Percentiles rank a stretch among this genome's conserved stretches.
These are phyloP conservation scores for Zarea fungicola DNA, from an alignment of 2,329 filamentous ascomycete species.

Conservation along the genomic window DNA sequence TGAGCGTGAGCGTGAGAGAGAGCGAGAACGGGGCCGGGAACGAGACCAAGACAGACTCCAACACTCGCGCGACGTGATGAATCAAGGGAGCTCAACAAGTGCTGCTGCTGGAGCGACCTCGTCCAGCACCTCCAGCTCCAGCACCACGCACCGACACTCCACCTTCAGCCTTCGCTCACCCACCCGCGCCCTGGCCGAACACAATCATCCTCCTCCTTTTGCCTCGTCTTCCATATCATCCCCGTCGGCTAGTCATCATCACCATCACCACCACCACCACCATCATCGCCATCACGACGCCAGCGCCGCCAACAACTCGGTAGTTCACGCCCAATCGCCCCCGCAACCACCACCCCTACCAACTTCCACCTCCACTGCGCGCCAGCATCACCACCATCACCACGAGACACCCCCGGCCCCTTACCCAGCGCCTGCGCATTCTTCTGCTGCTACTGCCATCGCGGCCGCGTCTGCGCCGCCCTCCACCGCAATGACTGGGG, in stretches of 20 bases:
- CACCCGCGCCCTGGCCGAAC: slow-evolving; percentile 24
- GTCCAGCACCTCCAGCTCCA: slow-evolving; percentile 3
- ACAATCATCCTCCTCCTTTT: slow-evolving; percentile 19
- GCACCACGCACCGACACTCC: slow-evolving; percentile 34
- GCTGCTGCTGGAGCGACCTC: slow-evolving; percentile 20
- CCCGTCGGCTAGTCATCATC: slow-evolving; percentile 18
- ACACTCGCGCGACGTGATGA: slow-evolving; percentile 44
- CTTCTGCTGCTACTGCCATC: slow-evolving; percentile 8
- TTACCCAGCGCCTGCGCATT: slow-evolving; percentile 12
- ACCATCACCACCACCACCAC: slow-evolving; percentile 25
- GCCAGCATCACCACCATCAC: slow-evolving; percentile 13
- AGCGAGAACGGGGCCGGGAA: slow-evolving; percentile 20
- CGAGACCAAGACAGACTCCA: slow-evolving; percentile 19
- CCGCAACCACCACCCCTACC: slow-evolving; percentile 23
- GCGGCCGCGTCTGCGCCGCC: slow-evolving; percentile 5
- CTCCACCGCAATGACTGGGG: slow-evolving; percentile 9
- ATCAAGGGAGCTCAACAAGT: slow-evolving; percentile 25
- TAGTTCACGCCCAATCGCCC: slow-evolving; percentile 17
- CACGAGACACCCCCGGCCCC: slow-evolving; percentile 18
- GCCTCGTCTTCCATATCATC: neutral
- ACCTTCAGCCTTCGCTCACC: slow-evolving; percentile 47
- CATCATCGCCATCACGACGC: slow-evolving; percentile 26
- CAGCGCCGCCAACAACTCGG: slow-evolving; percentile 16
- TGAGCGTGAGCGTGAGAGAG: too few species aligned
- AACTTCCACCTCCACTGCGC: neutral